These are phyloP conservation scores for Calocybe gangraenosa DNA, from an alignment of 768 basidiomycete species.

Conservation along the genomic window DNA sequence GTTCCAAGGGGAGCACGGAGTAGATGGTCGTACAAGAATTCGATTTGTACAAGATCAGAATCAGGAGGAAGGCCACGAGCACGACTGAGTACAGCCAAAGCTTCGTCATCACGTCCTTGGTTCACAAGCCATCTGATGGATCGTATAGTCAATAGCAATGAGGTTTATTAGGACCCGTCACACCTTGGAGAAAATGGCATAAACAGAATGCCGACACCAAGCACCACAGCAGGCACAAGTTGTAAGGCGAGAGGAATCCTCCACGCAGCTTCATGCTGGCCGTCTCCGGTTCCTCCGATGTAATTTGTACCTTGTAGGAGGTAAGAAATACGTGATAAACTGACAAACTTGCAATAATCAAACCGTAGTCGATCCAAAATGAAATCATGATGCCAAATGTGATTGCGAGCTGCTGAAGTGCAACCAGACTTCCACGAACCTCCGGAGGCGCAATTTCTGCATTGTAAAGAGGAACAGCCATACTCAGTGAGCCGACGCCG, in stretches of 20 bases:
- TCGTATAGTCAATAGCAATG: neutral
- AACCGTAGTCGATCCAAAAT: conserved; percentile 51
- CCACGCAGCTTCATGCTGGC: conserved; percentile 70
- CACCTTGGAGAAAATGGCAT: conserved; percentile 79
- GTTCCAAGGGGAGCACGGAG: neutral
- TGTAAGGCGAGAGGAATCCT: conserved; percentile 72
- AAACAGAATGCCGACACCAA: conserved; percentile 67
- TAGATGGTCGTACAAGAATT: conserved; percentile 52
- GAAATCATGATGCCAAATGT: conserved; percentile 74
- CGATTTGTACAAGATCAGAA: conserved; percentile 64
- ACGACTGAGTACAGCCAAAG: conserved; percentile 55
- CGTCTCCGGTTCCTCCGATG: conserved; percentile 56
- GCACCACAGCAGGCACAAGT: conserved; percentile 66
- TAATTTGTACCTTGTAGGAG: conserved; percentile 57
- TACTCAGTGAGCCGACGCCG: conserved; percentile 76
- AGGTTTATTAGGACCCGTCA: conserved; percentile 3
- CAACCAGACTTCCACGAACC: conserved; percentile 77
- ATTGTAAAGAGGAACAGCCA: conserved; percentile 83
- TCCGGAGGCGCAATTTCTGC: conserved; percentile 71
- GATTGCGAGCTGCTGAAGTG: conserved; percentile 79
- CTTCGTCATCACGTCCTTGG: conserved; percentile 72
- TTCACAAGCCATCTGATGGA: conserved; percentile 66
- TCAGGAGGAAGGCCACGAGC: conserved; percentile 55
- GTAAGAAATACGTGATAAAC: conserved; percentile 21
- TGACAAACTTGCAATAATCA: too few species aligned